These are phyloP conservation scores for Acer campestre DNA, from an alignment of 345 rosid species.

Conservation along the genomic window DNA sequence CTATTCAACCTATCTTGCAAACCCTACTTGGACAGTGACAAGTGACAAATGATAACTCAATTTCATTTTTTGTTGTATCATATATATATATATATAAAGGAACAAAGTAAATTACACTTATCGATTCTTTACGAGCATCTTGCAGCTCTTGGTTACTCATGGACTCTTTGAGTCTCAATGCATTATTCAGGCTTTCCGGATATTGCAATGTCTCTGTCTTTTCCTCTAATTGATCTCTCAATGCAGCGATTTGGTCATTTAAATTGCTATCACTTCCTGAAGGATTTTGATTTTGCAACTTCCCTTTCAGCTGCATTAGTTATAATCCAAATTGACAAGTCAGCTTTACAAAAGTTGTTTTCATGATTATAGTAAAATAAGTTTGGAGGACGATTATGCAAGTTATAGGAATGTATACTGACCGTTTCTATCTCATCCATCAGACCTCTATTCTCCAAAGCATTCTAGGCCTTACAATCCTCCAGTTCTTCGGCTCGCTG, in stretches of 20 bases:
- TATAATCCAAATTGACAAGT: constrained; percentile 6
- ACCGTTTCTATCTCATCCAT: too few relatives aligned
- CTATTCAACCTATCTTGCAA: constrained; percentile 24
- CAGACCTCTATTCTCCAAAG: too few relatives aligned
- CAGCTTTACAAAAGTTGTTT: neutral
- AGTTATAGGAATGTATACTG: too few relatives aligned
- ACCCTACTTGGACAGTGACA: constrained; percentile 19
- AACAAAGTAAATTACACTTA: constrained; percentile 20
- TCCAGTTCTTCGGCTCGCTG: too few relatives aligned
- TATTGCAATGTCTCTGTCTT: constrained; percentile 20
- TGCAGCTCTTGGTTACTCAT: constrained; percentile 31
- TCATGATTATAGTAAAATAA: neutral
- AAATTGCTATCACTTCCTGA: neutral
- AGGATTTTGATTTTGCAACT: constrained; percentile 7
- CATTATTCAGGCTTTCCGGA: constrained; percentile 16
- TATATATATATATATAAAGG: neutral
- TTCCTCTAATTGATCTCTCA: constrained; percentile 28
- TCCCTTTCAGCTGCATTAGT: constrained; percentile 26
- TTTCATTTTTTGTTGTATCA: neutral
- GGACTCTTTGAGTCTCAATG: constrained; percentile 15
- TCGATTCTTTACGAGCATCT: constrained; percentile 36
- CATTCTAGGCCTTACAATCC: too few relatives aligned
- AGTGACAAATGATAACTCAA: neutral
- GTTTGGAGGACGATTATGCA: too few relatives aligned
- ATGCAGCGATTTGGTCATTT: constrained; percentile 13